Base-by-base conservation (phyloP, 2,329 filamentous ascomycete species). In the Aspergillus sp. region DNA sequence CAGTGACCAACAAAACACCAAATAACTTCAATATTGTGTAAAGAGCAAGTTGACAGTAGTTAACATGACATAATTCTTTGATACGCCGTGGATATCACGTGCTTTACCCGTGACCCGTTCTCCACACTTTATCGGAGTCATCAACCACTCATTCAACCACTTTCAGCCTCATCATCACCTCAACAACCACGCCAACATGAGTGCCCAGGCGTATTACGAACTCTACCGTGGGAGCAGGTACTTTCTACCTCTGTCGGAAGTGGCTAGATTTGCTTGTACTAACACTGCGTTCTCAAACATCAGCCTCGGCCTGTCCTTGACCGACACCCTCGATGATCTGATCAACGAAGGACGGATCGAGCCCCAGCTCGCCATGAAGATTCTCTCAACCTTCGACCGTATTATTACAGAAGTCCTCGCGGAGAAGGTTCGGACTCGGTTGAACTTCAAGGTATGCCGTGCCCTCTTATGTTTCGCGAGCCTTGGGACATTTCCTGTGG, bases 211-310 rank as follows among this genome's bases (percentile, higher is more conserved):
- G 65, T 88, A 85, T 81, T 99, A 98, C 78, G 95, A 99, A 85
- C 88, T 99, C 72, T 99, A 99, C 78, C 91, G 95, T 70, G 89
- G 93, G 81, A 96, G 92, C 86, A 98, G 93, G 95, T 98, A 91
- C 51, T 11, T 40, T 44, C 6, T 15, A 8, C 21, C 47, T 39
- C 24, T 27, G 21, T 50, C 57, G 1, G 11, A 35, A 37, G 3
- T 14, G 19, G 9, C 27, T 55, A 12, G 4, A 35, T 2, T 6
- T 14, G 3, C 23, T 27, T 6, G 17, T 51, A 40, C 54, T 55
- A 31, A 55, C 43, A 31, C 63, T 35, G 31, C 45, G 8, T n/a
- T 23, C 43, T 43, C 44, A 17, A 17, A 62, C 57, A 64, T 59
- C 75, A 99, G 95, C 78, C 91, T 99, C 80, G 95, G 95, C 68